Evolutionary conservation across 2,329 filamentous ascomycete species (phyloP).

Genomic region (Fusarium sp.): DNA sequence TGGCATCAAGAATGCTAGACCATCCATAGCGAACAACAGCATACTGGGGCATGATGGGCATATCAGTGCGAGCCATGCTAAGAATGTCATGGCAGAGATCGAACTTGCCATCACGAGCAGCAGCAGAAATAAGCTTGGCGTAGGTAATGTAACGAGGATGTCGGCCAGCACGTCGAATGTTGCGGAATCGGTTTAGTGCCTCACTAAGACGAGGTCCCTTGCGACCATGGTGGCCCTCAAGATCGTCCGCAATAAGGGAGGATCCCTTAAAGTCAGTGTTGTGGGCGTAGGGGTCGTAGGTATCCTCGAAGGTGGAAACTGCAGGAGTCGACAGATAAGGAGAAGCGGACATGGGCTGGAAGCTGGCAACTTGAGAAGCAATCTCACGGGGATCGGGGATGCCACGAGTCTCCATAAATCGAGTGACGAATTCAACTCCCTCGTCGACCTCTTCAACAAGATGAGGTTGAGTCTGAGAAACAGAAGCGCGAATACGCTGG

Average conservation of each 20-base stretch:
- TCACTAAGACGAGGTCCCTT: slow-evolving; percentile 80
- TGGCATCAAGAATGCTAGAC: slow-evolving; percentile 94
- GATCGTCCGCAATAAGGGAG: slow-evolving; percentile 85
- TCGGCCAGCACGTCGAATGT: slow-evolving; percentile 90
- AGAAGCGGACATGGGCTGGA: slow-evolving; percentile 57
- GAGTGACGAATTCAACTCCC: slow-evolving; percentile 73
- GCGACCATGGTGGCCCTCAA: slow-evolving; percentile 82
- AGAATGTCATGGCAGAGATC: slow-evolving; percentile 87
- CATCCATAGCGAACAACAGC: slow-evolving; percentile 91
- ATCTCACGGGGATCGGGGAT: slow-evolving; percentile 65
- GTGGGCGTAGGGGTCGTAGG: slow-evolving; percentile 88
- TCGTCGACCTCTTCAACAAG: slow-evolving; percentile 86
- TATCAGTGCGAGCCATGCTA: slow-evolving; percentile 86
- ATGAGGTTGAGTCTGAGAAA: slow-evolving; percentile 61
- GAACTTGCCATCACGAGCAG: slow-evolving; percentile 84
- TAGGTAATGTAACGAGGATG: slow-evolving; percentile 97
- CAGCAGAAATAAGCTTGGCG: slow-evolving; percentile 91
- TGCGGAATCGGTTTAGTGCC: slow-evolving; percentile 83
- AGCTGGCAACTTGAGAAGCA: slow-evolving; percentile 56
- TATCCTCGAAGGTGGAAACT: slow-evolving; percentile 76
- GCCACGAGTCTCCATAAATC: slow-evolving; percentile 66
- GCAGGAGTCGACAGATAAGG: slow-evolving; percentile 64
- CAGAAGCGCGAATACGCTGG: slow-evolving; percentile 75
- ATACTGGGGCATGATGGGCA: slow-evolving; percentile 86
- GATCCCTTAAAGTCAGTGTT: slow-evolving; percentile 95